Conservation (phyloP, 2,329 filamentous ascomycete genomes). For the Aspergillus hiratsukae region DNA sequence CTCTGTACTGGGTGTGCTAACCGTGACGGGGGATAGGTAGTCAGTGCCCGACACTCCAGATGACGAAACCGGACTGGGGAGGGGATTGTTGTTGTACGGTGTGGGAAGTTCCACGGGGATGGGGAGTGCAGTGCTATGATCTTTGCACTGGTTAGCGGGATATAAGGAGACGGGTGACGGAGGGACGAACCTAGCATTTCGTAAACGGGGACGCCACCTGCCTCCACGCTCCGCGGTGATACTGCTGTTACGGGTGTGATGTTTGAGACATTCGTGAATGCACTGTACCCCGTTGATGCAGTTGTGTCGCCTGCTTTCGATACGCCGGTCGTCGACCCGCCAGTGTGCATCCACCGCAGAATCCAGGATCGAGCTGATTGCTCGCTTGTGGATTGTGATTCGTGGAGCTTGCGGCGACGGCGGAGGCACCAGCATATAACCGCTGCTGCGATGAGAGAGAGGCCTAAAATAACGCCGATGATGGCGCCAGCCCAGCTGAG, state of each 20-base stretch:
- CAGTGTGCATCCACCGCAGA: constrained; percentile 6
- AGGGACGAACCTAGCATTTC: constrained; percentile 8
- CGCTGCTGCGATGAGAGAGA: constrained; percentile 13
- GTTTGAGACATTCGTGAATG: not conserved
- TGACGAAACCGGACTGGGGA: not conserved
- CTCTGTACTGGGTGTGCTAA: constrained; percentile 1
- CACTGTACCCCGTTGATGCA: not conserved
- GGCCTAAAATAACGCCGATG: constrained; percentile 21
- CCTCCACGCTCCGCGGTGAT: constrained; percentile 1
- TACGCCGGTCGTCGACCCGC: not conserved
- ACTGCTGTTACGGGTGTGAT: not conserved
- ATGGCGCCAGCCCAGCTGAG: constrained; percentile 59
- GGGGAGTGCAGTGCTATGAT: not conserved
- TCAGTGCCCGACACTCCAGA: not conserved
- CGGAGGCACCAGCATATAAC: constrained; percentile 21
- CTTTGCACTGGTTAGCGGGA: not conserved
- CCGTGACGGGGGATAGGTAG: constrained; percentile 6
- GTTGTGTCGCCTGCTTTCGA: constrained; percentile 2
- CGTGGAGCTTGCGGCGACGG: constrained; percentile 5
- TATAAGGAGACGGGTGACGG: not conserved
- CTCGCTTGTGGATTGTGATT: constrained; percentile 1
- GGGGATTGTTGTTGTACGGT: constrained; percentile 3
- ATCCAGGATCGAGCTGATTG: constrained; percentile 2
- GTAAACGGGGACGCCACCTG: constrained; percentile 6
- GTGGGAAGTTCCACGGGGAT: constrained; percentile 13